phyloP scores from a whole-genome alignment of 2,329 filamentous ascomycete species.

The Phaeosphaeria sp. region DNA sequence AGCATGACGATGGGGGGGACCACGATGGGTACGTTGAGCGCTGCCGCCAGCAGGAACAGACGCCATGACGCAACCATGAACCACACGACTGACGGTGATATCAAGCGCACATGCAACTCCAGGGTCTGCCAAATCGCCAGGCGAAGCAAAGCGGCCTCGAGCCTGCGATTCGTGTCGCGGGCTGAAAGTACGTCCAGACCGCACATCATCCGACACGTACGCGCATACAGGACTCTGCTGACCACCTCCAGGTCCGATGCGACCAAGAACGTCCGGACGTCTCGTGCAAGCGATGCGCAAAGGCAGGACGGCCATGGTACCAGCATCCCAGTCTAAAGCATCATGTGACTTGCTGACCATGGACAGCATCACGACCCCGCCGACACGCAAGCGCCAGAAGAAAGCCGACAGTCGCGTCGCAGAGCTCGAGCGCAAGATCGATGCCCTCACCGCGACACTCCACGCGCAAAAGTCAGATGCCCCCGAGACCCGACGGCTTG shows the following conservation, averaged over 20 bases:
- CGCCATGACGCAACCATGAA: neutral
- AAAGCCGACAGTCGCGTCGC: constrained; percentile 90
- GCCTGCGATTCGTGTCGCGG: constrained; percentile 57
- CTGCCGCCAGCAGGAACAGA: neutral
- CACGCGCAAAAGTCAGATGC: constrained; percentile 59
- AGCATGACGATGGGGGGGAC: constrained; percentile 37
- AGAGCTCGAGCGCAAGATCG: constrained; percentile 91
- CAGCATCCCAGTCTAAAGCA: too few relatives aligned
- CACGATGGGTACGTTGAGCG: constrained; percentile 30
- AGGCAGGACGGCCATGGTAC: constrained; percentile 71
- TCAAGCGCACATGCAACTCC: constrained; percentile 33
- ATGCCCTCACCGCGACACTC: constrained; percentile 81
- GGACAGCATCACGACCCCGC: constrained; percentile 62
- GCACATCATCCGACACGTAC: neutral
- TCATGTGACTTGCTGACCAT: too few relatives aligned
- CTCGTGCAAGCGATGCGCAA: constrained; percentile 71
- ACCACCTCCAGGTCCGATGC: constrained; percentile 70
- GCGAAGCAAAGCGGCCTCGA: constrained; percentile 54
- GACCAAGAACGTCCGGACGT: constrained; percentile 75
- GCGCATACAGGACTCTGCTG: constrained; percentile 1
- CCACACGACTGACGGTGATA: constrained; percentile 7
- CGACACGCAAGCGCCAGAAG: constrained; percentile 80
- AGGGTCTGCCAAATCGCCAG: constrained; percentile 38
- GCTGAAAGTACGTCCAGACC: constrained; percentile 38
- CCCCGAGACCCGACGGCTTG: constrained; percentile 29